Base-by-base conservation (phyloP, 805 yeast species). In the Diddensiella santjacobensis region DNA sequence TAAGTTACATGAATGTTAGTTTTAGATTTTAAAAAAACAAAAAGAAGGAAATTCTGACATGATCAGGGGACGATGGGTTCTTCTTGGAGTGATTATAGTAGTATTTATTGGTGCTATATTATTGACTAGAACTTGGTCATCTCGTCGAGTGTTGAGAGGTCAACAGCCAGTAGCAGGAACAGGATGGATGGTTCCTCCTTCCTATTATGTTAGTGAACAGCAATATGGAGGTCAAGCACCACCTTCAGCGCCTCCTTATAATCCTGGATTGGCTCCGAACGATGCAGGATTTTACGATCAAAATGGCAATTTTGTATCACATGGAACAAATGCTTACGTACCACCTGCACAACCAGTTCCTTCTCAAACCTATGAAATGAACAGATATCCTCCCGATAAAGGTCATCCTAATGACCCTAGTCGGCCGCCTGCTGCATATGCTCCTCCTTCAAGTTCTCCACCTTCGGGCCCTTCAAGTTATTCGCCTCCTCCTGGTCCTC, bases 131-230 rank as follows among this genome's bases (percentile, higher is more conserved):
- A 41, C 52, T 20, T 52, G 54, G 40, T 56, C 64, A 11, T 37
- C 55, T 3, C 37, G 54, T n/a, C 52, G 64, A 30, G 65, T 63
- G 3, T 48, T 54, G 6, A 51, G 47, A 2, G 77, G 79, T 38
- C 67, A 71, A 52, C 71, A 68, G 22, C 95, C 96, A 0, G 70
- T 87, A 1, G 69, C 77, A 50, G 91, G 91, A 6, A 85, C 93
- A 0, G 78, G 85, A 8, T 85, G 95, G 95, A 79, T 88, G 70
- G 84, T 93, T 0, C 96, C 96, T 4, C 95, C 95, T 0, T 72
- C 82, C 8, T 87, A 87, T 60, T 50, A 60, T 48, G 60, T 55
- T 42, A 77, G 88, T 1, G 85, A 84, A 58, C 70, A 69, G 44
- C 81, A 78, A 49, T 75, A 79, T 54, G 69, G 74, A 46, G 49